Conservation (phyloP, 2,329 filamentous ascomycete genomes). For the Sporothrix pseudoabietina region DNA sequence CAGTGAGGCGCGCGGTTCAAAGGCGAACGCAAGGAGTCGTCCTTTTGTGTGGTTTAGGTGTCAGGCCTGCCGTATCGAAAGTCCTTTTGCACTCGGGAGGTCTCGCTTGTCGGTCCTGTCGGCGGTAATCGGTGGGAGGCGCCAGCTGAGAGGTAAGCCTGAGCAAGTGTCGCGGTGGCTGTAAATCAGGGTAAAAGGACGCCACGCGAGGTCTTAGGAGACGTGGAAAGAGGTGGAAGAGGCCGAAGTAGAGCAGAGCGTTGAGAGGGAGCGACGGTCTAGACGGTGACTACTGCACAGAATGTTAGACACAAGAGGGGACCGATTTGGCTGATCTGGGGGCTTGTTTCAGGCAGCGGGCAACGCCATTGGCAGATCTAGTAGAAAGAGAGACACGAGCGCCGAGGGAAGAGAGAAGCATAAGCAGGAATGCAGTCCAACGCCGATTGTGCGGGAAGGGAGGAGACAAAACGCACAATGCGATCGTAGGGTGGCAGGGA, state of each 20-base stretch:
- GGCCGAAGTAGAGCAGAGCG: background rate
- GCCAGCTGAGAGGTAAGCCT: slow-evolving; percentile 13
- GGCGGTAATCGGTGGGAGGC: background rate
- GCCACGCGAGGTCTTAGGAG: slow-evolving; percentile 1
- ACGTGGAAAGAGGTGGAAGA: background rate
- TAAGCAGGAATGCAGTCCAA: slow-evolving; percentile 14
- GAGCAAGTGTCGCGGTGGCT: slow-evolving; percentile 16
- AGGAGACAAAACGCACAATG: slow-evolving; percentile 1
- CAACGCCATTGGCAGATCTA: slow-evolving; percentile 24
- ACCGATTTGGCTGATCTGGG: slow-evolving; percentile 16
- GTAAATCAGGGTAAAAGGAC: slow-evolving; percentile 11
- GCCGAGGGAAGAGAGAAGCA: slow-evolving; percentile 17
- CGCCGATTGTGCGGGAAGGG: background rate
- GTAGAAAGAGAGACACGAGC: slow-evolving; percentile 17
- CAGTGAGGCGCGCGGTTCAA: background rate
- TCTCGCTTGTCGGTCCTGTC: background rate
- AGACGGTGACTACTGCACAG: slow-evolving; percentile 19
- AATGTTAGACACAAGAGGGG: slow-evolving; percentile 28
- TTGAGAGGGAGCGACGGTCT: slow-evolving; percentile 19
- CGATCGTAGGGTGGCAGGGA: slow-evolving; percentile 20
- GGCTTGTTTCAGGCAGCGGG: slow-evolving; percentile 28
- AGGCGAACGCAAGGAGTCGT: slow-evolving; percentile 2
- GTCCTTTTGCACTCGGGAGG: background rate
- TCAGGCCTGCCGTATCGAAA: background rate
- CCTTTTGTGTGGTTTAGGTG: background rate